Evolutionary conservation across 2,329 filamentous ascomycete genomes (phyloP), one percentile per base, ranked within the genome.

Genomic region (Ascochyta pisi): DNA sequence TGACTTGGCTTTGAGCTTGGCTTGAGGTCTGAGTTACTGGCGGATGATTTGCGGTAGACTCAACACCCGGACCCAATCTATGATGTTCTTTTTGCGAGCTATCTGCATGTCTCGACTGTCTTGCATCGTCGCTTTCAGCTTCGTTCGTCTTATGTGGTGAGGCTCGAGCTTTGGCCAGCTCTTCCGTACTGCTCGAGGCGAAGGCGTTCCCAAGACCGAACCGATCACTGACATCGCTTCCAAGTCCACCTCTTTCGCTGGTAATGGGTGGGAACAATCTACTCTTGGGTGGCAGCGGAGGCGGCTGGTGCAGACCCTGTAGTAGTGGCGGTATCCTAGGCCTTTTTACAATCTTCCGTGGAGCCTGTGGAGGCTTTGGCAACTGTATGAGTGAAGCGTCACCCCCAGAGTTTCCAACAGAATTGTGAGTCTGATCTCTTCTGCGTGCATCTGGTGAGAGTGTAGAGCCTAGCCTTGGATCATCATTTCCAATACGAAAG

Each of bases 251-350:
- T n/a, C 65, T 63, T 31, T 82, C 81, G 27, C 81, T 78, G 61
- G 83, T 83, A 50, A 88, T 88, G 4, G 84, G 84, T 6, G 86
- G 86, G 43, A 88, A 81, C 6, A 87, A 72, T 12, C 83, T 81
- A 41, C 84, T 84, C 68, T 86, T 83, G 4, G 72, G 69, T 13
- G 69, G 70, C 4, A 73, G 54, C 8, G 85, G 85, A 13, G 86
- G 86, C 3, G 86, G 86, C 59, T 88, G 84, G 71, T 87, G 85
- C 39, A 88, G 71, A 7, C 85, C 85, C 64, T 86, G 86, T 10
- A 88, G 71, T 15, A 81, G 71, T 7, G 80, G 80, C 12, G 80
- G 80, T 44, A 82, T 77, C 23, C 76, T 70, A 13, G 73, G 73
- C 35, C 76, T 61, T 58, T 68, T 71, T 19, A 65, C 50, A 19